Evolutionary conservation across 164 flowering plant genomes (phyloP).

Genomic region (Annona cherimola): DNA sequence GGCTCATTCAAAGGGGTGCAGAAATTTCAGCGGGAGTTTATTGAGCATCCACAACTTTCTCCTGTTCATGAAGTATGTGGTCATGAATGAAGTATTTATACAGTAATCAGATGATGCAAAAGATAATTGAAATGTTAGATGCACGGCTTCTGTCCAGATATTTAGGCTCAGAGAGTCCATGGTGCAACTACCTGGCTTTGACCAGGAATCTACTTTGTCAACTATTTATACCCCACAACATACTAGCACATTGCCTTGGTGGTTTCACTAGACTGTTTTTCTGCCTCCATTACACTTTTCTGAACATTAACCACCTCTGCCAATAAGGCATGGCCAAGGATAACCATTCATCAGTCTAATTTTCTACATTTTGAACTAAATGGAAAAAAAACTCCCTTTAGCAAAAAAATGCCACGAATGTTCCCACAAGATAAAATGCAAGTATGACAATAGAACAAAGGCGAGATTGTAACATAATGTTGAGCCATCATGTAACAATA

Average conservation of each 20-base stretch:
- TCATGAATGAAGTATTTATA: neutral
- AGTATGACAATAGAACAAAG: no score
- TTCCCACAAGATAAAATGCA: no score
- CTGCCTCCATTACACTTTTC: no score
- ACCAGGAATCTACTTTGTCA: neutral
- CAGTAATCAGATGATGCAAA: neutral
- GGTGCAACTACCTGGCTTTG: neutral
- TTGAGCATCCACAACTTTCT: conserved; percentile 57
- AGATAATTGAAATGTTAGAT: neutral
- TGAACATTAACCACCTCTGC: no score
- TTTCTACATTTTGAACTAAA: no score
- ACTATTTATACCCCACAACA: neutral
- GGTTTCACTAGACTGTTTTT: neutral
- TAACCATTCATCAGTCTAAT: no score
- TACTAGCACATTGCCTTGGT: neutral
- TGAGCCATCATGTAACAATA: no score
- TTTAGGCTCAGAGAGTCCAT: neutral
- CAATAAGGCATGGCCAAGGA: no score
- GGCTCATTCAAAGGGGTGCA: conserved; percentile 23
- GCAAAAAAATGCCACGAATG: no score
- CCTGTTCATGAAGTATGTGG: conserved; percentile 86
- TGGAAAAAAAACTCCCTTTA: no score
- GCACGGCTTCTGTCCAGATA: neutral
- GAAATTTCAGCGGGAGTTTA: conserved; percentile 51
- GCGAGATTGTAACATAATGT: no score